These are phyloP conservation scores for Nicotiana attenuata DNA, from an alignment of 257 asterid species.

Conservation along the genomic window DNA sequence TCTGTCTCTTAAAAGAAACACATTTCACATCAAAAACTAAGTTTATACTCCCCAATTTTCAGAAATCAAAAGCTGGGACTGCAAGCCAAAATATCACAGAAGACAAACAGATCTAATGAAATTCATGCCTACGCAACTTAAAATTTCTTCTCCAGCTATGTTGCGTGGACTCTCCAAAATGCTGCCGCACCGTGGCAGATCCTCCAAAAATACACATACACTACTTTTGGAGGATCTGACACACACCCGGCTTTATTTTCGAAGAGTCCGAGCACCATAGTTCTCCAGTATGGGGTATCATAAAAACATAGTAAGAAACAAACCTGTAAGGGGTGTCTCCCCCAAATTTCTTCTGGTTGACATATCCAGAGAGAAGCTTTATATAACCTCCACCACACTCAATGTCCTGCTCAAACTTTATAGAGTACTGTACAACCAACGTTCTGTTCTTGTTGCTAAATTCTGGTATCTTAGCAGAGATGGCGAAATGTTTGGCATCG, in stretches of 20 bases:
- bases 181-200: no score
- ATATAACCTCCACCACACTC: conserved; percentile 98
- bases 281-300: background rate
- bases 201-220: no score
- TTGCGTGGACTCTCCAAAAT: no score
- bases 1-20: background rate
- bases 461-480: conserved; percentile 92
- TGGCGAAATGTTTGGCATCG: conserved; percentile 84
- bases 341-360: conserved; percentile 93
- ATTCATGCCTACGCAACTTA: background rate
- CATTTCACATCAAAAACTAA: background rate
- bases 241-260: no score
- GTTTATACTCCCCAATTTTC: background rate
- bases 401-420: conserved; percentile 87
- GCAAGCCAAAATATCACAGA: background rate
- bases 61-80: background rate
- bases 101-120: background rate
- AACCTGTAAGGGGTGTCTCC: conserved; percentile 99
- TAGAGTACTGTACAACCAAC: conserved; percentile 82
- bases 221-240: no score
- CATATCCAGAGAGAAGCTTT: conserved; percentile 87
- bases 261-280: no score
- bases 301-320: background rate
- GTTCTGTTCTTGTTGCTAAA: conserved; percentile 90
- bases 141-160: background rate